Percentiles rank a stretch among this genome's conserved stretches.
Evolutionary conservation across 2,329 filamentous ascomycete genomes (phyloP).

Genomic region (Xylaria sp.): DNA sequence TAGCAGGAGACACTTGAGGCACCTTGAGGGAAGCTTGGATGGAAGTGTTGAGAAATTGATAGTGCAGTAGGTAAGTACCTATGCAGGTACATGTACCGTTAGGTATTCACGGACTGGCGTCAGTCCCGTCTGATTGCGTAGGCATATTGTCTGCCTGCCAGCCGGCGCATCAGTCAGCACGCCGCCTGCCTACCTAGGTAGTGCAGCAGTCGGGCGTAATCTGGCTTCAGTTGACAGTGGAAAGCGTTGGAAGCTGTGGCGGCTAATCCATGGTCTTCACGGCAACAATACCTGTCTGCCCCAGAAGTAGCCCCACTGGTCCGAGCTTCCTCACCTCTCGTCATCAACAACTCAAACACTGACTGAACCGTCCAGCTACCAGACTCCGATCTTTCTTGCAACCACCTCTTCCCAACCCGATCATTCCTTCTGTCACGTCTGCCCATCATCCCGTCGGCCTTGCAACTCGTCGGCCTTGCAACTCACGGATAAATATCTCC

Average conservation of each 20-base stretch:
- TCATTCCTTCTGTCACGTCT: constrained; percentile 8
- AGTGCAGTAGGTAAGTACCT: neutral
- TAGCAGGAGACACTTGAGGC: too few relatives aligned
- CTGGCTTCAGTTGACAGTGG: neutral
- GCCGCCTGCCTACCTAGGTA: neutral
- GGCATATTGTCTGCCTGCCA: neutral
- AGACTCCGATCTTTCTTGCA: constrained; percentile 26
- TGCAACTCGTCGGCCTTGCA: constrained; percentile 3
- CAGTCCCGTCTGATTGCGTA: neutral
- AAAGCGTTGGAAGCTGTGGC: neutral
- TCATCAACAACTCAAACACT: constrained; percentile 27
- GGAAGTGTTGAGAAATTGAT: neutral
- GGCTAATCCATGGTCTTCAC: neutral
- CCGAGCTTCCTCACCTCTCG: constrained; percentile 28
- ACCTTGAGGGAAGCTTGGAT: too few relatives aligned
- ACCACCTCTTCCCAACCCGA: constrained; percentile 11
- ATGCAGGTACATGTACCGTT: neutral
- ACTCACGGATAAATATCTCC: constrained; percentile 8
- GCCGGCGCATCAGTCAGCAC: neutral
- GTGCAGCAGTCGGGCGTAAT: neutral
- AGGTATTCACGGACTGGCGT: neutral
- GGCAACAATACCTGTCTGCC: constrained; percentile 18
- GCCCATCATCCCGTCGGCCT: constrained; percentile 10
- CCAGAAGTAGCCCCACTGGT: constrained; percentile 17
- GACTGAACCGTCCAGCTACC: constrained; percentile 7